Conservation (phyloP, 2,329 filamentous ascomycete genomes). For the Clonostachys chloroleuca region DNA sequence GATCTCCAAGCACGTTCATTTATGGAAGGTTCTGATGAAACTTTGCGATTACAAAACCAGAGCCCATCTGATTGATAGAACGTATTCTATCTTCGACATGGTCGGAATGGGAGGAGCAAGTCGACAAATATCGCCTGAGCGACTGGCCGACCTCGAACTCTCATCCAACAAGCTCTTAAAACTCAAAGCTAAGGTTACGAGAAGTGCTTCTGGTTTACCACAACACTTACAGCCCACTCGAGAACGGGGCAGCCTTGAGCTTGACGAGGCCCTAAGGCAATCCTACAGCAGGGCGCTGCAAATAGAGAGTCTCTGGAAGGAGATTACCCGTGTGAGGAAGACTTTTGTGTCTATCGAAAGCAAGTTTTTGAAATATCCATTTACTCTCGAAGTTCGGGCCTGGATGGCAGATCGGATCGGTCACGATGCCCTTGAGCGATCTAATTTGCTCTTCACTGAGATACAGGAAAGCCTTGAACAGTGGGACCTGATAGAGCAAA, state of each 20-base stretch:
- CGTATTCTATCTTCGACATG: conserved; percentile 27
- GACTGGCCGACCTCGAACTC: conserved; percentile 13
- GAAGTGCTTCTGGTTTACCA: not conserved
- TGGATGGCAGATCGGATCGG: conserved; percentile 20
- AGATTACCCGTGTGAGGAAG: conserved; percentile 18
- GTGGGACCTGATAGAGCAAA: no score
- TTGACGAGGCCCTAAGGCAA: not conserved
- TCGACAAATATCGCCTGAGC: conserved; percentile 6
- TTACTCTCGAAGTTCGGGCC: conserved; percentile 16
- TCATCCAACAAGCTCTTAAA: not conserved
- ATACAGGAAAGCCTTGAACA: no score
- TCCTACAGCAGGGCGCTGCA: conserved; percentile 20
- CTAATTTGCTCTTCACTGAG: no score
- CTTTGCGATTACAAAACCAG: conserved; percentile 9
- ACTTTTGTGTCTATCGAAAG: conserved; percentile 23
- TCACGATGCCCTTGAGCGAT: conserved; percentile 8
- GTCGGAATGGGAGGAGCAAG: conserved; percentile 22
- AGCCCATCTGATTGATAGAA: conserved; percentile 19
- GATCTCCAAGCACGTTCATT: conserved; percentile 13
- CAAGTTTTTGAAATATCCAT: conserved; percentile 22
- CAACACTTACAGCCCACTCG: not conserved
- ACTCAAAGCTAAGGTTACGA: not conserved
- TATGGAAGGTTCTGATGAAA: conserved; percentile 15
- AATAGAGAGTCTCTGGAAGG: conserved; percentile 25
- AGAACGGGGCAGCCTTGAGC: not conserved